Percentiles rank a stretch among this genome's conserved stretches.
phyloP scores from a whole-genome alignment of 129 eudicot genomes.

The Lactuca saligna region DNA sequence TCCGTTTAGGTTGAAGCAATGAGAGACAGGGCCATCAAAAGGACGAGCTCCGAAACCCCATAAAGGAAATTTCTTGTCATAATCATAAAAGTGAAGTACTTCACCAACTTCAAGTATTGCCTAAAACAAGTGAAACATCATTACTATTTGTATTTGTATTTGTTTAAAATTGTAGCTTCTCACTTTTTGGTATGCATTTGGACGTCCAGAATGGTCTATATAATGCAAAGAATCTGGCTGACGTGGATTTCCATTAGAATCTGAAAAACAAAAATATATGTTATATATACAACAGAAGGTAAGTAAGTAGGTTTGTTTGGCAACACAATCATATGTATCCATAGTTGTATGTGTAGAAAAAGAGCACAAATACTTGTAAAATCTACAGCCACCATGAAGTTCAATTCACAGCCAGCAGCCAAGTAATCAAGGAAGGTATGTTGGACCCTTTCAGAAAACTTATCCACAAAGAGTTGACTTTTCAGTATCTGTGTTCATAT shows the following conservation, averaged over 20 bases:
- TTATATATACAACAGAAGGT: background rate
- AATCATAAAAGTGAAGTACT: conserved; percentile 82
- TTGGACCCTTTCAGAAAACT: conserved; percentile 68
- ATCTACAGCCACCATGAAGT: conserved; percentile 97
- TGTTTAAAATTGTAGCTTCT: conserved; percentile 22
- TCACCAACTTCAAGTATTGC: conserved; percentile 86
- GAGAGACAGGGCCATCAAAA: conserved; percentile 88
- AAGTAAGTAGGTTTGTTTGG: background rate
- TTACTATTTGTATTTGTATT: conserved; percentile 11
- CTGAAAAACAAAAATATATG: conserved; percentile 28
- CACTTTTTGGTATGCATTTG: conserved; percentile 90
- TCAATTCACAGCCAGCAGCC: conserved; percentile 81
- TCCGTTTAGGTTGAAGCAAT: conserved; percentile 92
- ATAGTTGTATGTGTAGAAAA: background rate
- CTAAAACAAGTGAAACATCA: conserved; percentile 36
- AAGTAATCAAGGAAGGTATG: conserved; percentile 89
- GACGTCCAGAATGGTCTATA: conserved; percentile 90
- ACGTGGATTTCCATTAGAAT: conserved; percentile 97
- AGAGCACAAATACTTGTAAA: conserved; percentile 62
- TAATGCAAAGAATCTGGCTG: conserved; percentile 92
- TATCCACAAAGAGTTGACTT: conserved; percentile 81
- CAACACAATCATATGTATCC: too few species aligned
- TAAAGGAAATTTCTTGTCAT: conserved; percentile 76
- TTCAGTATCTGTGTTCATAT: conserved; percentile 51
- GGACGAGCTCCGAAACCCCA: conserved; percentile 99